Evolutionary conservation across 192 early-diverging fungal species (phyloP).

Genomic region (Fimicolochytrium jonesii): DNA sequence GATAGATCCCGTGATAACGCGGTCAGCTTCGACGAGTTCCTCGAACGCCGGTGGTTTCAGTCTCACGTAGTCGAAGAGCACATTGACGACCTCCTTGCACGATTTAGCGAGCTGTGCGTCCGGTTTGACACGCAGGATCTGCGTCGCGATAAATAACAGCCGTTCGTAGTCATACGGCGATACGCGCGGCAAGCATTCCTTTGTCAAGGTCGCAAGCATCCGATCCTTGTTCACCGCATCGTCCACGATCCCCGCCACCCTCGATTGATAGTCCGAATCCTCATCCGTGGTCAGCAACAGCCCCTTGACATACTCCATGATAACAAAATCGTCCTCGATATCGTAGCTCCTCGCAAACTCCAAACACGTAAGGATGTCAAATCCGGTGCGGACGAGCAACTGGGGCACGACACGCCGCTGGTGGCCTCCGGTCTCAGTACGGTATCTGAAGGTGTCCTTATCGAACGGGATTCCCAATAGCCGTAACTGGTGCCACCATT

Average conservation of each 20-base stretch:
- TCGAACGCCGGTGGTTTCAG: slow-evolving; percentile 30
- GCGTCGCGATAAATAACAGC: slow-evolving; percentile 54
- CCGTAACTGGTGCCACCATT: slow-evolving; percentile 64
- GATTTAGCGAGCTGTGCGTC: slow-evolving; percentile 36
- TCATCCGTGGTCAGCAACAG: slow-evolving; percentile 33
- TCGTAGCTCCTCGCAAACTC: slow-evolving; percentile 66
- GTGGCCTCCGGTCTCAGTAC: slow-evolving; percentile 42
- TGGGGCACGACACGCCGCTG: slow-evolving; percentile 51
- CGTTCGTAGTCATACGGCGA: slow-evolving; percentile 66
- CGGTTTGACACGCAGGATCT: slow-evolving; percentile 44
- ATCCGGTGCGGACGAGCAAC: slow-evolving; percentile 53
- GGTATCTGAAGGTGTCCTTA: slow-evolving; percentile 40
- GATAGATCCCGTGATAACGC: background rate
- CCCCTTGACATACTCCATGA: slow-evolving; percentile 46
- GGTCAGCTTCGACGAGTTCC: slow-evolving; percentile 37
- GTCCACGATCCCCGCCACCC: slow-evolving; percentile 46
- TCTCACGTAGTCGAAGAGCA: slow-evolving; percentile 53
- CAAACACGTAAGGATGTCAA: slow-evolving; percentile 55
- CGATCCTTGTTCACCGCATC: slow-evolving; percentile 55
- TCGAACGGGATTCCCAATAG: slow-evolving; percentile 61
- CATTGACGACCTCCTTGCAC: slow-evolving; percentile 46
- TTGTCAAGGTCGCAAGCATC: slow-evolving; percentile 43
- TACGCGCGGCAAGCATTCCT: slow-evolving; percentile 40
- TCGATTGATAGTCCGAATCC: slow-evolving; percentile 25
- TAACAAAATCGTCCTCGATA: slow-evolving; percentile 47